phyloP scores from a whole-genome alignment of 1,284 basidiomycete genomes.

The Tilletiopsis washingtonensis region DNA sequence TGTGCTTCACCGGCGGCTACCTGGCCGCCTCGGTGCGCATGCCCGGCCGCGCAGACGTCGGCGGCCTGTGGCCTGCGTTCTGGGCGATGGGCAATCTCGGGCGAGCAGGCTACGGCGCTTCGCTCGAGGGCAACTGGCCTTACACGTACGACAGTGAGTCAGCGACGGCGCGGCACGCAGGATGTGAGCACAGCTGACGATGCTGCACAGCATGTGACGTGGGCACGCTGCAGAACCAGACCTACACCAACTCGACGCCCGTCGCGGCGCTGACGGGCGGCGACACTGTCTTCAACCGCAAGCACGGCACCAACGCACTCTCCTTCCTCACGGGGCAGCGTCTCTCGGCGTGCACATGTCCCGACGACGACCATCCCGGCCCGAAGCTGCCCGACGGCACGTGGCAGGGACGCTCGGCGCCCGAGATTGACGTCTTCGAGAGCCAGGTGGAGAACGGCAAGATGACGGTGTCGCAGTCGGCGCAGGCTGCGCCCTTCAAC shows the following conservation, averaged over 20 bases:
- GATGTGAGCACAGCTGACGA: no score
- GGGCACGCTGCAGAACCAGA: constrained; percentile 39
- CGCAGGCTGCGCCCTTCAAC: constrained; percentile 65
- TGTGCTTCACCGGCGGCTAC: constrained; percentile 80
- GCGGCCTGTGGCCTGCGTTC: constrained; percentile 60
- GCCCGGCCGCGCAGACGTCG: constrained; percentile 61
- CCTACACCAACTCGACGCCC: constrained; percentile 20
- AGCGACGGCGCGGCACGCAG: no score
- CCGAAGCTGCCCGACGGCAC: constrained; percentile 61
- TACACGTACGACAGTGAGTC: constrained; percentile 51
- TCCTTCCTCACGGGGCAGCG: constrained; percentile 52
- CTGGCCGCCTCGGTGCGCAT: constrained; percentile 68
- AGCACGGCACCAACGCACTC: constrained; percentile 41
- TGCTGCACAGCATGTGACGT: constrained; percentile 38
- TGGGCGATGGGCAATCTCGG: constrained; percentile 55
- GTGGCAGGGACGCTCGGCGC: constrained; percentile 61
- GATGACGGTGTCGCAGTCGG: constrained; percentile 66
- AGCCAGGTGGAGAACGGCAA: constrained; percentile 49
- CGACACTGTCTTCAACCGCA: constrained; percentile 33
- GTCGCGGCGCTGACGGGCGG: constrained; percentile 19
- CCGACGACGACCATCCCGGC: constrained; percentile 72
- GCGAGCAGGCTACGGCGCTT: constrained; percentile 69
- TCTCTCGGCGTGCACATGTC: constrained; percentile 61
- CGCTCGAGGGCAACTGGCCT: constrained; percentile 52
- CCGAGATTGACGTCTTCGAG: constrained; percentile 64